Conservation (phyloP, 345 rosid species). For the Citrus trifoliata region DNA sequence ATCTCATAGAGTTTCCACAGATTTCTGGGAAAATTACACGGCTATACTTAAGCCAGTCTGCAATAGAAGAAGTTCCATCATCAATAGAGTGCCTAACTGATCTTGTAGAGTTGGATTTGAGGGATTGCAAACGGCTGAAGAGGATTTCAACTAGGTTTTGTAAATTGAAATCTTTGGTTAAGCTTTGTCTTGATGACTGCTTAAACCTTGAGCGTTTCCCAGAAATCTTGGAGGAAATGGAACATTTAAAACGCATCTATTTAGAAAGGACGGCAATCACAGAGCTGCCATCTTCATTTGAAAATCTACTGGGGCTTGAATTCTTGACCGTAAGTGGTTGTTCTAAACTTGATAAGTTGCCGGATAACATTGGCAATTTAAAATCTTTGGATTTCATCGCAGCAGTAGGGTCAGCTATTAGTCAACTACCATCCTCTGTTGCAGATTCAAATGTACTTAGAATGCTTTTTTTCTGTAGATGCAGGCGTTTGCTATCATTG, state of each 20-base stretch:
- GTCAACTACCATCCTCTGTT: not conserved
- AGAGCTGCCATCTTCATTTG: no score
- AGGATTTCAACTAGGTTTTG: not conserved
- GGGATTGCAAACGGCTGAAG: not conserved
- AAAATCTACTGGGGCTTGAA: not conserved
- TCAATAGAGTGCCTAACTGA: not conserved
- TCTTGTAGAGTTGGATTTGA: not conserved
- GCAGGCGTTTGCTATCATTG: not conserved
- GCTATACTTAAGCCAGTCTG: no score
- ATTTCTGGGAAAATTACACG: no score
- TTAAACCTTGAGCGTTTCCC: not conserved
- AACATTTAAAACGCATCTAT: not conserved
- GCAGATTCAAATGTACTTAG: not conserved
- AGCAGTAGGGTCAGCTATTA: not conserved
- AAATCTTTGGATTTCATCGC: not conserved
- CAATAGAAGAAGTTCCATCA: no score
- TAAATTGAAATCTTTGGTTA: not conserved
- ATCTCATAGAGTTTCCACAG: no score
- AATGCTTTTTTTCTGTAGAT: not conserved
- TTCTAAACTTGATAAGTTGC: not conserved
- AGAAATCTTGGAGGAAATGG: not conserved
- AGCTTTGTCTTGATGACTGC: not conserved
- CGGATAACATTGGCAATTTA: not conserved
- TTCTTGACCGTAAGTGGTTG: not conserved
- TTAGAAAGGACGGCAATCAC: not conserved